Base-by-base conservation (phyloP, 768 basidiomycete species). In the Trametopsis cervina region DNA sequence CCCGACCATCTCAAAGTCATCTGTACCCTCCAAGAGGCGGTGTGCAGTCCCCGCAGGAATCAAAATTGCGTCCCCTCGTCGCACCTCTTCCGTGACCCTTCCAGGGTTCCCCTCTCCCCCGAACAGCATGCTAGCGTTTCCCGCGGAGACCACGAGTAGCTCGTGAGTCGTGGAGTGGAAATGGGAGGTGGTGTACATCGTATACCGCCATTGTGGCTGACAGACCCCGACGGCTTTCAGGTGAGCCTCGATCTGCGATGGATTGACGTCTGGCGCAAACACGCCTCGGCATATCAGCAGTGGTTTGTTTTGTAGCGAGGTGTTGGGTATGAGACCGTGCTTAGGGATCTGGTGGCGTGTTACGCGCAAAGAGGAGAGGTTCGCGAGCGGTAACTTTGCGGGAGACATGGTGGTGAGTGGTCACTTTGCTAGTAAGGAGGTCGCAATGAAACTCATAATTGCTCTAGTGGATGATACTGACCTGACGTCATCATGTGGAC, bases 91-190 rank as follows among this genome's bases (percentile, higher is more conserved):
- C 44, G 63, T 59, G 7, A 72, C 63, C 21, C 46, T 56, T 5
- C 53, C 60, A 2, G 64, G 63, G 39, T 69, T 69, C 2, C 57
- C 54, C 29, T 66, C 66, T 7, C 70, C 71, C 13, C 70, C 71
- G 39, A 74, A 73, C 40, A 67, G 66, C n/a, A 71, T 36, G 22
- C 44, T 58, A 12, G 68, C 72, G 21, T 61, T 48, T 1, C 71
- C 70, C 4, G 46, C 40, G 10, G 55, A 53, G 33, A 72, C 56
- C 40, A 64, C 63, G 47, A 73, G 54, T 13, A 74, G 61, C 47
- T 72, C 70, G 62, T 73, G 67, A 11, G 66, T 66, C 35, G 67
- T 71, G n/a, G 65, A 66, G 51, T 74, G 70, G 55, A 66, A 74
- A 53, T 74, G 70, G 21, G 65, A 62, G 22, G 59, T 59, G 37